Evolutionary conservation across 768 basidiomycete species (phyloP).

Genomic region (Mycena vulgaris): DNA sequence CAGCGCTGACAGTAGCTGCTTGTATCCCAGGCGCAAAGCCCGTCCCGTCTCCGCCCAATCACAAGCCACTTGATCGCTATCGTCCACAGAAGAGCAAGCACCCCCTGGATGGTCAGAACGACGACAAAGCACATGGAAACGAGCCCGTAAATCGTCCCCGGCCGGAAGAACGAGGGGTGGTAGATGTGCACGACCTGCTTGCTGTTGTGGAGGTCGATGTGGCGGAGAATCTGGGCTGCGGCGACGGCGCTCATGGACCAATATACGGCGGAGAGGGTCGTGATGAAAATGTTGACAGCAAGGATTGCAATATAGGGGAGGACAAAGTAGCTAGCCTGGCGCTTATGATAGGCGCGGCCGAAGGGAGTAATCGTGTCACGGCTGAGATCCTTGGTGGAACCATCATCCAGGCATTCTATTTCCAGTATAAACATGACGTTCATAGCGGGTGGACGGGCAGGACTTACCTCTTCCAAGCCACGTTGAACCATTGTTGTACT

Average conservation of each 20-base stretch:
- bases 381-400: constrained; percentile 38
- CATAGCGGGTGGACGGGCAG: not conserved
- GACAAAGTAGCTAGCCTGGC: constrained; percentile 56
- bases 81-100: constrained; percentile 56
- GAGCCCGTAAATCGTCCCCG: constrained; percentile 57
- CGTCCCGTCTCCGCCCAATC: constrained; percentile 56
- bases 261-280: constrained; percentile 54
- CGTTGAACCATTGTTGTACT: constrained; percentile 56
- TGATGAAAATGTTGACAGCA: constrained; percentile 54
- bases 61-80: constrained; percentile 60
- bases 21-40: constrained; percentile 60
- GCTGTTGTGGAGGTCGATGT: constrained; percentile 48
- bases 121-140: constrained; percentile 56
- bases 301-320: constrained; percentile 56
- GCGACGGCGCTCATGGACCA: constrained; percentile 58
- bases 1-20: constrained; percentile 65
- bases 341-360: constrained; percentile 58
- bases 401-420: constrained; percentile 31
- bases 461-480: constrained; percentile 53
- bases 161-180: constrained; percentile 53
- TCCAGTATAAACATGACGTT: not conserved
- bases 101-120: constrained; percentile 54
- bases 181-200: constrained; percentile 49
- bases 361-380: constrained; percentile 56
- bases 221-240: constrained; percentile 55